Conservation (phyloP, 257 asterid genomes). For the Plantago ovata region DNA sequence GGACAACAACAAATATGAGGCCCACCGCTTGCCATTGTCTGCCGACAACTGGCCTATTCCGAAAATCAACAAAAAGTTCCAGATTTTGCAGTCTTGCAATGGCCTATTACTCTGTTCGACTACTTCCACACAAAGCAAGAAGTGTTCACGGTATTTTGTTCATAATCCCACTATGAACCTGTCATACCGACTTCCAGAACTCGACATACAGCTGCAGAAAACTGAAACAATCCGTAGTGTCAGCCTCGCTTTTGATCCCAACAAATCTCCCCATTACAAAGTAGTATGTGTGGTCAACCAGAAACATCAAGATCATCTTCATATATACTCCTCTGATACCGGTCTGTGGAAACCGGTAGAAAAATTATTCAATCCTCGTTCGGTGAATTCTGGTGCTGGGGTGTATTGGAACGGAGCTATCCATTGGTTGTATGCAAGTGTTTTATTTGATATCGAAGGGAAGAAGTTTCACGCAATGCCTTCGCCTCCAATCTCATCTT, state of each 20-base stretch:
- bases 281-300: background rate
- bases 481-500: background rate
- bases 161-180: background rate
- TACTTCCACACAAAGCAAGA: background rate
- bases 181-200: background rate
- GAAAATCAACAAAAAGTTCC: too few species aligned
- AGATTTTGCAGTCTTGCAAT: slow-evolving; percentile 32
- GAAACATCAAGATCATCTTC: too few species aligned
- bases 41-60: too few species aligned
- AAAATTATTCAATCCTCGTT: background rate
- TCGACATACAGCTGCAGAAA: too few species aligned
- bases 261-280: background rate
- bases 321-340: too few species aligned
- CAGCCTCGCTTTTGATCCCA: background rate
- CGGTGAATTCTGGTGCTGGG: background rate
- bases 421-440: background rate
- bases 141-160: background rate
- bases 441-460: background rate
- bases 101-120: slow-evolving; percentile 29
- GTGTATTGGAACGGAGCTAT: slow-evolving; percentile 6
- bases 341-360: too few species aligned
- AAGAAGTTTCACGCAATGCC: background rate
- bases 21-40: too few species aligned
- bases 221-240: background rate
- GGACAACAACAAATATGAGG: too few species aligned